Base-by-base conservation (phyloP, 1,284 basidiomycete species). In the Leccinum cinnamomeum region DNA sequence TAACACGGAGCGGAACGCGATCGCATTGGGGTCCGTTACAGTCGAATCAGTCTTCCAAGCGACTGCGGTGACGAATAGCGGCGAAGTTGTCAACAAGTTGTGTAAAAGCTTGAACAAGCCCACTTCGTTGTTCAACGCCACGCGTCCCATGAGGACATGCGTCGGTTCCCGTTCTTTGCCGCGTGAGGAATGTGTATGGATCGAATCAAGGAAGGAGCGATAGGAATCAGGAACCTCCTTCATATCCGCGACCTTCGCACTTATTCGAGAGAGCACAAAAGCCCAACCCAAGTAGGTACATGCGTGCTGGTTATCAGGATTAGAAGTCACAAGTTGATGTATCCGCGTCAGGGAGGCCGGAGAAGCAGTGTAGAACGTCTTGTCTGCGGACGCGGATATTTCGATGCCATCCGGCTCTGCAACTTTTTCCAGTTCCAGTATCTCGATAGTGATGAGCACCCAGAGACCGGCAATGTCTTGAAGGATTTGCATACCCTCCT, bases 1-100 rank as follows among this genome's bases (percentile, higher is more conserved):
- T 62, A 95, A 71, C 16, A 95, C 87, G 20, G 92, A 90, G 33
- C 93, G 86, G 74, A 89, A 94, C 2, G 91, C 91, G 28, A 92
- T 84, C 0, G 90, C 86, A 68, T 94, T 94, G 0, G 92, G 86
- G 65, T 92, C 90, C 6, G 88, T 87, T 18, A 93, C 78, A 2
- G 85, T 82, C 7, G 89, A 90, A 1, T 84, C 86, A 5, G 81
- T 82, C 61, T 80, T 85, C 83, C 86, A 87, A 2, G 90, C 88
- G 14, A 83, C 73, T 8, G 88, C 79, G 3, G 89, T 87, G n/a
- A 90, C 88, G 65, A 92, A 91, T 8, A 92, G 71, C 3, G 91
- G 88, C 0, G 89, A 90, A 5, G 79, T 77, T 3, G 87, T 90
- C 66, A 92, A 75, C 23, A 91, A 72, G 2, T 78, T 79, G 33